Evolutionary conservation across 2,329 filamentous ascomycete genomes (phyloP), one percentile per base, ranked within the genome.

Genomic region (Botrytis cinerea): DNA sequence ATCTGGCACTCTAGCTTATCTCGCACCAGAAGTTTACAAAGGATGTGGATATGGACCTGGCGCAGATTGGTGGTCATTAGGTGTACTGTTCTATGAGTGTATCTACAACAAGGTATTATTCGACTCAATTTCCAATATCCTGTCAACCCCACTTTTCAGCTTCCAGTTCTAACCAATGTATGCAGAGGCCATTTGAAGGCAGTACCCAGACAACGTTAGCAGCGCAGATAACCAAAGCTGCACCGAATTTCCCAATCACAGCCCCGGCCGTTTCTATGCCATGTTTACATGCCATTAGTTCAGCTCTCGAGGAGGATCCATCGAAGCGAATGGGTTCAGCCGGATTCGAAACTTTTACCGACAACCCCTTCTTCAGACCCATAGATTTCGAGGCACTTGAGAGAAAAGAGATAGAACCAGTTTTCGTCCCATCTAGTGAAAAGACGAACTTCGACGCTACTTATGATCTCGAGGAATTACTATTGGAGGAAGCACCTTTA

Each of bases 401-500:
- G 81, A 87, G 90, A 76, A 98, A 98, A 81, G 90, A 94, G 80
- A 91, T 98, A 62, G 91, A 95, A 78, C 96, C 96, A 0, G 90
- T 98, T 5, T 99, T 99, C 81, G 89, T 92, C 32, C 96, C 96
- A 0, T 97, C 95, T 0, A 95, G 94, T 73, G 96, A 98, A 67
- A 99, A 99, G 87, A 98, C 96, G 5, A 99, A 99, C 82, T 99
- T 99, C 78, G 96, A 99, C 82, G 96, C 96, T 7, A 99, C 96
- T 0, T 98, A 99, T 81, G 96, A 99, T 82, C 84, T 99, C 69
- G 96, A 99, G 81, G 96, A 99, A 82, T 83, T 99, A 32, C 84
- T 99, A 2, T 83, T 99, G 62, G 96, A 99, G 82, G 96, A 99
- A 81, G 96, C 96, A 20, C 96, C 96, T 1, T 84, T 99, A 8